Percentiles rank a stretch among this genome's conserved stretches.
phyloP scores from a whole-genome alignment of 805 yeast species.

The Geotrichum ghanense region DNA sequence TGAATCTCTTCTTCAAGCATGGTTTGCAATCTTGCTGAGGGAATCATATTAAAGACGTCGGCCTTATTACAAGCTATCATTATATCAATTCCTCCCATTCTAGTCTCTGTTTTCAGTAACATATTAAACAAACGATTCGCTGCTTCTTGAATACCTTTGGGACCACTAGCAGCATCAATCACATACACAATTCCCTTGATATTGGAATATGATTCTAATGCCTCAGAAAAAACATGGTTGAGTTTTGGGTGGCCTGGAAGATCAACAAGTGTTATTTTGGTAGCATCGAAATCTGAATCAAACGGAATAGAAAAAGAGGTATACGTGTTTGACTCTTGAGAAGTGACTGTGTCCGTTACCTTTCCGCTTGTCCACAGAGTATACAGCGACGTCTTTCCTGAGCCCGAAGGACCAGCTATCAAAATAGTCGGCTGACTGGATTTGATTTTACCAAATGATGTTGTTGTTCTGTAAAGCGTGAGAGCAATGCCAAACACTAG shows the following conservation, averaged over 20 bases:
- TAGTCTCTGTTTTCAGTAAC: conserved; percentile 49
- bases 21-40: conserved; percentile 46
- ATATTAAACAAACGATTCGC: conserved; percentile 51
- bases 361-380: conserved; percentile 23
- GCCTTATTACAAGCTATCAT: conserved; percentile 75
- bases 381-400: conserved; percentile 59
- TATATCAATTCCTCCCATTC: conserved; percentile 60
- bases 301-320: conserved; percentile 31
- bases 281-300: conserved; percentile 23
- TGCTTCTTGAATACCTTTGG: conserved; percentile 36
- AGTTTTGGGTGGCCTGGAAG: conserved; percentile 85
- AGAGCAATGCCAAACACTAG: background rate
- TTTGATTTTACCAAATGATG: background rate
- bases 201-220: conserved; percentile 32
- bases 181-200: conserved; percentile 63
- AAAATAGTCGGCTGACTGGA: conserved; percentile 42
- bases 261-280: conserved; percentile 49
- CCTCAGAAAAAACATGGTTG: conserved; percentile 40
- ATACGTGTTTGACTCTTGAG: conserved; percentile 37
- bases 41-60: conserved; percentile 76
- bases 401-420: conserved; percentile 50
- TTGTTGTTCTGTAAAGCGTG: background rate
- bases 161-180: conserved; percentile 60
- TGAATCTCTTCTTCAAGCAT: conserved; percentile 56
- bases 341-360: conserved; percentile 34